Percentiles rank a stretch among this genome's conserved stretches.
Conservation (phyloP, 2,329 filamentous ascomycete species). For the Venturia aucupariae region DNA sequence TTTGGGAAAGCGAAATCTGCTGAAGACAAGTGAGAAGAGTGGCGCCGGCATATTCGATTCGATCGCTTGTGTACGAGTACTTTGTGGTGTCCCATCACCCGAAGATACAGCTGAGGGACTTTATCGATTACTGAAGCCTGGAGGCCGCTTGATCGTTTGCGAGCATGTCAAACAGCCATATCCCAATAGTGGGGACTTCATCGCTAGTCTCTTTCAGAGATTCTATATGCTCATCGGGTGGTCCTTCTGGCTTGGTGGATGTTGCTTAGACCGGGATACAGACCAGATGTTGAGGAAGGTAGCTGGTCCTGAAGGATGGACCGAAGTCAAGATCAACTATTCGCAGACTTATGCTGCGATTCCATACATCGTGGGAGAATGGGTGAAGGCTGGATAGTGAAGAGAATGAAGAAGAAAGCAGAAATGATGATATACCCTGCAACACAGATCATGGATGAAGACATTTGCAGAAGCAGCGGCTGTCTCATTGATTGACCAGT, state of each 20-base stretch:
- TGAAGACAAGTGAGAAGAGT: constrained; percentile 20
- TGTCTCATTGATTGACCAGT: too few species aligned
- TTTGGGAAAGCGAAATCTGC: constrained; percentile 34
- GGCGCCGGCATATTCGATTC: constrained; percentile 42
- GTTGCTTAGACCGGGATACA: constrained; percentile 42
- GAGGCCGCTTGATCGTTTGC: constrained; percentile 44
- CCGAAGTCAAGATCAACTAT: constrained; percentile 37
- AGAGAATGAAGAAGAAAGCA: background rate
- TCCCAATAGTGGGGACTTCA: constrained; percentile 36
- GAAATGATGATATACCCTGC: background rate
- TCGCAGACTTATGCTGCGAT: constrained; percentile 23
- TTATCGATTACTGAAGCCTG: constrained; percentile 44
- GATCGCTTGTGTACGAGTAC: constrained; percentile 44
- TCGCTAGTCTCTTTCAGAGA: constrained; percentile 38
- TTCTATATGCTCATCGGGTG: constrained; percentile 36
- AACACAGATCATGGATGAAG: too few species aligned
- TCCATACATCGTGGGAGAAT: constrained; percentile 27
- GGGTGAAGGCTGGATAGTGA: constrained; percentile 3
- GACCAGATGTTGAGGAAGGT: constrained; percentile 33
- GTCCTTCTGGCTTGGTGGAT: constrained; percentile 44
- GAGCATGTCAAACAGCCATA: constrained; percentile 49
- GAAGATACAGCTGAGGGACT: constrained; percentile 37
- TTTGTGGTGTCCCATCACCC: constrained; percentile 45
- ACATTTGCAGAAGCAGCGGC: too few species aligned
- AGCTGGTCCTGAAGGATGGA: constrained; percentile 35